A percentile compares a stretch with the other conserved stretches of the same genome.
Evolutionary conservation across 2,329 filamentous ascomycete genomes (phyloP).

Genomic region (Talaromyces sp.): DNA sequence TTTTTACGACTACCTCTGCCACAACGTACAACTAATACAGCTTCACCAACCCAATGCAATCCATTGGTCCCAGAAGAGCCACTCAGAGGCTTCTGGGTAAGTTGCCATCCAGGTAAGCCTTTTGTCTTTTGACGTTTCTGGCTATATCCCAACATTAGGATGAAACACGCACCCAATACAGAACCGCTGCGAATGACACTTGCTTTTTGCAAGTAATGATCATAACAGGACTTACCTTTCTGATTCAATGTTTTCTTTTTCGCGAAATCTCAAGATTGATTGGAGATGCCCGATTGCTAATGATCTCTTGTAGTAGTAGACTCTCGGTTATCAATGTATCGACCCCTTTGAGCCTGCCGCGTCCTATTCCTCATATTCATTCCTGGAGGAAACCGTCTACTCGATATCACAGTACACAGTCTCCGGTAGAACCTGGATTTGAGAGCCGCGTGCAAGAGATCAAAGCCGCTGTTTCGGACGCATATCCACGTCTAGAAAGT

Average conservation of each 20-base stretch:
- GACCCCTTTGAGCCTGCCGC: background rate
- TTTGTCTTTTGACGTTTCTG: constrained; percentile 10
- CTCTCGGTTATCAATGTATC: background rate
- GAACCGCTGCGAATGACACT: constrained; percentile 69
- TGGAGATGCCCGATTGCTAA: background rate
- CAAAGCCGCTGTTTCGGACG: constrained; percentile 31
- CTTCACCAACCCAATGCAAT: constrained; percentile 32
- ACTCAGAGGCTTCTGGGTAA: constrained; percentile 31
- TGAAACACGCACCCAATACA: constrained; percentile 46
- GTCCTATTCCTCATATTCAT: background rate
- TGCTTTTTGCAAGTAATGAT: constrained; percentile 45
- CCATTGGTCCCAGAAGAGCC: constrained; percentile 37
- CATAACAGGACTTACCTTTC: constrained; percentile 22
- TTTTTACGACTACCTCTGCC: background rate
- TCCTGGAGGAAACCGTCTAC: background rate
- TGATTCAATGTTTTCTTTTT: constrained; percentile 1
- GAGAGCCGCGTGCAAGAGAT: constrained; percentile 39
- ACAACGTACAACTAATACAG: background rate
- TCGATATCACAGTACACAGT: constrained; percentile 27
- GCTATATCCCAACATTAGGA: constrained; percentile 31
- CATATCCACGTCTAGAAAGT: constrained; percentile 39
- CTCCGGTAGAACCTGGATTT: constrained; percentile 34
- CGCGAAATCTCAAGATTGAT: background rate
- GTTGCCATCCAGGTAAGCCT: constrained; percentile 32
- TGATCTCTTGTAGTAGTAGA: background rate